A percentile compares a stretch with the other conserved stretches of the same genome.
phyloP scores from a whole-genome alignment of 352 stramenopile genomes.

The Phytophthora chlamydospora region DNA sequence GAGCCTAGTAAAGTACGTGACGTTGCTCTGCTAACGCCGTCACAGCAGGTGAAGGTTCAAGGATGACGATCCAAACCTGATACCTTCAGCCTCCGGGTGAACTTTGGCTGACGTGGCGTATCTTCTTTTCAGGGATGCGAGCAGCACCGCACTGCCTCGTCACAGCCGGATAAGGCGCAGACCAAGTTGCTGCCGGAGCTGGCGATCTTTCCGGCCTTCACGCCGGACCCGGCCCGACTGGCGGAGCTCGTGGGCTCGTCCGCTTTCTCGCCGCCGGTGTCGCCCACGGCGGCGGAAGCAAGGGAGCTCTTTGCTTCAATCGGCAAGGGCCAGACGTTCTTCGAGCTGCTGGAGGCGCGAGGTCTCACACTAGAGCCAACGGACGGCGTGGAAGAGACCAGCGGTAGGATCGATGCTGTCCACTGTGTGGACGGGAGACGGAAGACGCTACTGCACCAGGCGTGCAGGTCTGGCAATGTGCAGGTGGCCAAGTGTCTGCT shows the following conservation, averaged over 20 bases:
- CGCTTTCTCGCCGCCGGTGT: constrained; percentile 23
- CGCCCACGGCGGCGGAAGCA: constrained; percentile 13
- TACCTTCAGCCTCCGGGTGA: constrained; percentile 21
- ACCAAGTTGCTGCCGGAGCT: constrained; percentile 11
- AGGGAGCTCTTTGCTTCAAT: constrained; percentile 37
- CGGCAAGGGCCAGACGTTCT: constrained; percentile 26
- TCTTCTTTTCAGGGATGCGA: constrained; percentile 1
- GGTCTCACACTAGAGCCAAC: constrained; percentile 15
- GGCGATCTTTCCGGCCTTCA: constrained; percentile 35
- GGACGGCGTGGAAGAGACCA: constrained; percentile 1
- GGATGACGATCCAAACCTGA: background rate
- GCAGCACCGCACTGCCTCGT: constrained; percentile 7
- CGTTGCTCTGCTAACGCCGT: too few species aligned
- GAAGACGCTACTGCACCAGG: constrained; percentile 73
- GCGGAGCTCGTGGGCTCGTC: constrained; percentile 22
- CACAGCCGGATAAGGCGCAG: constrained; percentile 8
- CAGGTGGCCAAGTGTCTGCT: constrained; percentile 62
- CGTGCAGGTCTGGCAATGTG: constrained; percentile 54
- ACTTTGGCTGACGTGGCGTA: constrained; percentile 5
- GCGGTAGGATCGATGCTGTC: constrained; percentile 40
- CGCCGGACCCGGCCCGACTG: constrained; percentile 19
- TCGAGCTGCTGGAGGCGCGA: constrained; percentile 32
- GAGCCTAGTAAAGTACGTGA: constrained; percentile 7
- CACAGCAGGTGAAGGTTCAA: too few species aligned
- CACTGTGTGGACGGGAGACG: constrained; percentile 53